Evolutionary conservation across 1,284 basidiomycete species (phyloP), one percentile per base, ranked within the genome.

Genomic region (Melampsora abietis-canadensis): DNA sequence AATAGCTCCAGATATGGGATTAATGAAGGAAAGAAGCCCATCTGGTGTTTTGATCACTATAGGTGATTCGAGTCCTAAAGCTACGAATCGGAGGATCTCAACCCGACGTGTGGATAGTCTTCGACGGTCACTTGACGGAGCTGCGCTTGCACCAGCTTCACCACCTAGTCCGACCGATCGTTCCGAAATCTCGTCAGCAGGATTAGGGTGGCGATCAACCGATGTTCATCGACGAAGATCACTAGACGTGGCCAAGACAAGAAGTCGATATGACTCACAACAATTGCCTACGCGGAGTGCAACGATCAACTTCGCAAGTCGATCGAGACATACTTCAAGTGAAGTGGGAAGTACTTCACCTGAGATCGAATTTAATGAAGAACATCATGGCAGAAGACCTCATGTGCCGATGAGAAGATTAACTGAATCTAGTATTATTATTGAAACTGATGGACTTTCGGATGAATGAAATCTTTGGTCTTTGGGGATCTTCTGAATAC

Each of bases 161-260:
- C 24, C 51, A 21, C 51, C 19, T 4, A 21, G n/a, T n/a, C 51
- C 51, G 12, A n/a, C 51, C 1, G 24, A 27, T 54, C 5, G n/a
- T 8, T 44, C 67, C 19, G 31, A 60, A 34, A 8, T n/a, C 30
- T 37, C 24, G 2, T 12, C 30, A 24, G 15, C 44, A 34, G 68
- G 60, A 17, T 48, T 70, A 27, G 68, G 40, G 0, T 70, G 68
- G 68, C 40, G 60, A 27, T 70, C 68, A 15, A 51, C 59, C 5
- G 68, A 70, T 37, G 68, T 70, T 7, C 47, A 70, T 51, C 68
- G 68, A 7, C 37, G 68, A 24, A 34, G 60, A 12, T 70, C 68
- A 47, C 40, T 70, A 19, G 68, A 70, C 8, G 47, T 62, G 4
- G 44, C 68, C 15, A 57, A 62, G 21, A 54, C 59, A 4, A 62